Base-by-base conservation (phyloP, 2,329 filamentous ascomycete species). In the Cladosporium sp. region DNA sequence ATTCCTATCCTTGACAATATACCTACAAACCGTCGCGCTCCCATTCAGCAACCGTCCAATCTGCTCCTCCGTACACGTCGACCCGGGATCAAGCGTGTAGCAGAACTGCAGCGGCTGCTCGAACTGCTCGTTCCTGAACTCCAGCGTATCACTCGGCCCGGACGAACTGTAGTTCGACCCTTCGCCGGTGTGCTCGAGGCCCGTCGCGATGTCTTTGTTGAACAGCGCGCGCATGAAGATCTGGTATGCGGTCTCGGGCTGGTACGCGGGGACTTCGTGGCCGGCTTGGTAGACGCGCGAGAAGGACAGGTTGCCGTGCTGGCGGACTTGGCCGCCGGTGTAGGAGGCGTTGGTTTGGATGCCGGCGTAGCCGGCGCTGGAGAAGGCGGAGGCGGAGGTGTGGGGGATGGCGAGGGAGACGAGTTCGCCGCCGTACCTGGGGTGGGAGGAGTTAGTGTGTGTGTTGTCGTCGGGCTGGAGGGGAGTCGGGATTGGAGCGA, bases 381-480 rank as follows among this genome's bases (percentile, higher is more conserved):
- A 75, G 75, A 86, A 86, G 7, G 76, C 70, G 4, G 66, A 46
- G 23, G 75, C 75, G 23, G 77, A 72, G 1, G 85, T 85, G 78
- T 82, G 88, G 74, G 89, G 89, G 23, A 88, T 77, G 0, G 78
- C 78, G 10, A 86, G 76, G 63, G 80, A 82, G 14, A 83, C 80
- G 7, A 79, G 76, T 72, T 87, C 84, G 55, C 83, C 85, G 14
- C 85, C 85, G 37, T 84, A 77, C 85, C 85, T 87, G 68, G 84
- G 84, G 11, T n/a, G 18, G 44, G 46, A 14, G 37, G 55, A 2
- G 21, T 10, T 33, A 26, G 21, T 28, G n/a, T 28, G 46, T 6
- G 37, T 2, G 40, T 44, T 44, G 6, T 26, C 23, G 6, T 26
- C 23, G 23, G 23, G 23, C 23, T 26, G 23, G 23, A 26, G 40